phyloP scores from a whole-genome alignment of 2,329 filamentous ascomycete genomes.

The Monascus ruber region DNA sequence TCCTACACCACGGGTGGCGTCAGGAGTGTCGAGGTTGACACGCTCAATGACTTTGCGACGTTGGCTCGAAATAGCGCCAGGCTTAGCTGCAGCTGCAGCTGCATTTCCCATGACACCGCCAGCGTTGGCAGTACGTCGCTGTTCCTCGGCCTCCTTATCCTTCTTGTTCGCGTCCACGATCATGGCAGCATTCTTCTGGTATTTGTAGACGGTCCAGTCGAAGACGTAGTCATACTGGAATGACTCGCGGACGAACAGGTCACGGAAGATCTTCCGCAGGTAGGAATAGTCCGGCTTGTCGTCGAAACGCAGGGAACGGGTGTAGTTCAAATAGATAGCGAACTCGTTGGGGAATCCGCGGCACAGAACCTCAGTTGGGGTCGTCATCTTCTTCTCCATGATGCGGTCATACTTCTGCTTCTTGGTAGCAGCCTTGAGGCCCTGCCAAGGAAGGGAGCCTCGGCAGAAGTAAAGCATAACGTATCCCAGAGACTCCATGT shows the following conservation, averaged over 20 bases:
- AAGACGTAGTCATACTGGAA: slow-evolving; percentile 99
- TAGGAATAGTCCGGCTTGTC: slow-evolving; percentile 99
- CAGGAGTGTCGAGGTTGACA: slow-evolving; percentile 53
- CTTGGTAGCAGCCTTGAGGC: slow-evolving; percentile 95
- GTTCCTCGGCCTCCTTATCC: slow-evolving; percentile 66
- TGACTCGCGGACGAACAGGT: slow-evolving; percentile 94
- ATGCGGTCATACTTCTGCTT: slow-evolving; percentile 99
- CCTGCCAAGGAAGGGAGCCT: slow-evolving; percentile 97
- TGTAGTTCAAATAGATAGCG: slow-evolving; percentile 99
- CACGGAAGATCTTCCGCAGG: slow-evolving; percentile 99
- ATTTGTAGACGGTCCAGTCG: slow-evolving; percentile 99
- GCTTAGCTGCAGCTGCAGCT: slow-evolving; percentile 53
- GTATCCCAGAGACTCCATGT: slow-evolving; percentile 98
- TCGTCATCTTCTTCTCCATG: slow-evolving; percentile 99
- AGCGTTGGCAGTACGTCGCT: slow-evolving; percentile 55
- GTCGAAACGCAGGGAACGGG: slow-evolving; percentile 93
- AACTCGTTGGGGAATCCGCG: slow-evolving; percentile 99
- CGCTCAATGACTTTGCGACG: slow-evolving; percentile 77
- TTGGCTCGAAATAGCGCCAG: slow-evolving; percentile 60
- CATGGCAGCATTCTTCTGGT: slow-evolving; percentile 97
- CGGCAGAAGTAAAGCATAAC: slow-evolving; percentile 99
- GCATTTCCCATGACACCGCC: slow-evolving; percentile 40
- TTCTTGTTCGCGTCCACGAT: slow-evolving; percentile 72
- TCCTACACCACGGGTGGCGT: slow-evolving; percentile 63
- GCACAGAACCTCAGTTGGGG: slow-evolving; percentile 94